Conservation (phyloP, 371 early-diverging fungal species). For the Mucor sp. region DNA sequence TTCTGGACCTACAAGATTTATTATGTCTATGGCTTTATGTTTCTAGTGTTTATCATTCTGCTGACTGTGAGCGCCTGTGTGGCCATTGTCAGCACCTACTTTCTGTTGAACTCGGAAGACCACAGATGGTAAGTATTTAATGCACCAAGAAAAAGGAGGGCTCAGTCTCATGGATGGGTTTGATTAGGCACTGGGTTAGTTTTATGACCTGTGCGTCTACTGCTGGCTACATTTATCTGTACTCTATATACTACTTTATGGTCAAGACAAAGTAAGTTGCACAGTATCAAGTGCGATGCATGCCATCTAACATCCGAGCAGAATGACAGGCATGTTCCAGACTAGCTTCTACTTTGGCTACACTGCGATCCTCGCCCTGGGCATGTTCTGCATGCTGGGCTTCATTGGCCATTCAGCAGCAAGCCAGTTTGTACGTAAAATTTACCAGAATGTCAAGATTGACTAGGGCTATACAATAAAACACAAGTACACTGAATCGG, state of each 20-base stretch:
- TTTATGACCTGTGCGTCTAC: constrained; percentile 81
- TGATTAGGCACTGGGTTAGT: constrained; percentile 76
- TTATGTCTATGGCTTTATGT: constrained; percentile 84
- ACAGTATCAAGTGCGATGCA: neutral
- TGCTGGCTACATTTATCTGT: constrained; percentile 77
- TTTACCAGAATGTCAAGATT: constrained; percentile 77
- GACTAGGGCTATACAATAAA: constrained; percentile 39
- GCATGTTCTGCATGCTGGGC: constrained; percentile 71
- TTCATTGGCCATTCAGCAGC: constrained; percentile 69
- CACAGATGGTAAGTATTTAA: constrained; percentile 66
- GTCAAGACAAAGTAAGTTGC: constrained; percentile 69
- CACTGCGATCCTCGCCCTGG: constrained; percentile 67
- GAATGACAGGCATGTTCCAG: constrained; percentile 85
- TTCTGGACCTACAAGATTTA: constrained; percentile 87
- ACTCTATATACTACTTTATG: constrained; percentile 79
- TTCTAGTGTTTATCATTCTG: constrained; percentile 74
- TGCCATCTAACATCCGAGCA: constrained; percentile 15
- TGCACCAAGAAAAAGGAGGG: neutral
- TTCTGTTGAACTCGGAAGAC: constrained; percentile 82
- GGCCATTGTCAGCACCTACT: constrained; percentile 78
- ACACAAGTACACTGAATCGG: too few relatives aligned
- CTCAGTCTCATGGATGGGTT: neutral
- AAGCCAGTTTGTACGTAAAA: constrained; percentile 67
- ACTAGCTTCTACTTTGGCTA: constrained; percentile 84
- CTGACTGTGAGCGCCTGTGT: constrained; percentile 77